A percentile compares a stretch with the other conserved stretches of the same genome.
Evolutionary conservation across 495 filamentous ascomycete genomes (phyloP).

Genomic region (Pyrenula massariospora): DNA sequence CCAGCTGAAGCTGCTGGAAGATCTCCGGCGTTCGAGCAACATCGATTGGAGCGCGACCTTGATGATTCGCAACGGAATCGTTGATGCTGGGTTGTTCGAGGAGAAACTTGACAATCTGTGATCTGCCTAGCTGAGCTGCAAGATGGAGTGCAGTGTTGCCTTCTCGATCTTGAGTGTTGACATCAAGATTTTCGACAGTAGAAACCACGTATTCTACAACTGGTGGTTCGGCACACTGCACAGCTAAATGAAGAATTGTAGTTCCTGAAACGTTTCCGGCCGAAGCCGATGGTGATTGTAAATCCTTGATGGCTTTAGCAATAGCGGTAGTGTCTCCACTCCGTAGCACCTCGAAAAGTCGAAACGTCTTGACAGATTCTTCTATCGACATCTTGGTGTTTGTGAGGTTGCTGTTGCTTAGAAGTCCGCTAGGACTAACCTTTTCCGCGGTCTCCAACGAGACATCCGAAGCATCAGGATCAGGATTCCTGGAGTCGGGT

Average conservation of each 20-base stretch:
- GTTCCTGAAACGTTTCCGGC: slow-evolving; percentile 57
- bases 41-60: slow-evolving; percentile 77
- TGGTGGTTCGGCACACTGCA: slow-evolving; percentile 92
- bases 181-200: slow-evolving; percentile 50
- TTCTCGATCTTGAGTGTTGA: slow-evolving; percentile 84
- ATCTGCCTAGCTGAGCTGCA: slow-evolving; percentile 70
- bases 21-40: slow-evolving; percentile 84
- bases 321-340: slow-evolving; percentile 86
- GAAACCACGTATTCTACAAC: slow-evolving; percentile 93
- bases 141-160: slow-evolving; percentile 90
- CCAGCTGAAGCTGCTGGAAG: slow-evolving; percentile 87
- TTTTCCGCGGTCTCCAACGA: slow-evolving; percentile 19
- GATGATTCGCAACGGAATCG: slow-evolving; percentile 81
- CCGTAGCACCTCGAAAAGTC: slow-evolving; percentile 82
- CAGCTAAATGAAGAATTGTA: slow-evolving; percentile 80
- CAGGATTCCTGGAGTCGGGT: slow-evolving; percentile 14
- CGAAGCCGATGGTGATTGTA: slow-evolving; percentile 30
- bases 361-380: slow-evolving; percentile 86
- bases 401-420: slow-evolving; percentile 18
- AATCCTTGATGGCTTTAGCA: slow-evolving; percentile 72
- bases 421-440: slow-evolving; percentile 18
- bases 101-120: slow-evolving; percentile 65
- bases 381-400: slow-evolving; percentile 54
- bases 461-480: slow-evolving; percentile 18
- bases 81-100: slow-evolving; percentile 73